Base-by-base conservation (phyloP, 192 early-diverging fungal genomes). In the Linnemannia zychae region DNA sequence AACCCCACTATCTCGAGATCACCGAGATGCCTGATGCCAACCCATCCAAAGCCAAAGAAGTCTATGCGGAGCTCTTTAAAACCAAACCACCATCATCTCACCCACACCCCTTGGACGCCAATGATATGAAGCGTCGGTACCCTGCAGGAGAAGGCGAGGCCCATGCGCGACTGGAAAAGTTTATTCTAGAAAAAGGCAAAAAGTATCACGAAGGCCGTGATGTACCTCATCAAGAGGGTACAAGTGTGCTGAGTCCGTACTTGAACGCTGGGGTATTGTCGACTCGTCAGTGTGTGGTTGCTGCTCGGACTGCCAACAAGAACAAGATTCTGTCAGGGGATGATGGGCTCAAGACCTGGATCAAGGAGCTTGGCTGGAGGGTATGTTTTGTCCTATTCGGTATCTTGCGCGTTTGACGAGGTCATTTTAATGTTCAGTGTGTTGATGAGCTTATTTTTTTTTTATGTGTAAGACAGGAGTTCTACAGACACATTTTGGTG, bases 401-500 rank as follows among this genome's bases (percentile, higher is more conserved):
- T n/a, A n/a, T n/a, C n/a, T n/a, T n/a, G n/a, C n/a, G n/a, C n/a
- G n/a, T n/a, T n/a, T n/a, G n/a, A n/a, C n/a, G n/a, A n/a, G n/a
- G n/a, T n/a, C n/a, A n/a, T n/a, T n/a, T n/a, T n/a, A n/a, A n/a
- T n/a, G n/a, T n/a, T n/a, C n/a, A 0, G 11, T 31, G 4, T 31
- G 28, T 31, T 63, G 11, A 31, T 28, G 12, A n/a, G 24, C 24
- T 31, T 49, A 7, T 22, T 67, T 71, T 65, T 72, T 40, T 46
- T 57, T 18, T 65, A 18, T 44, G 13, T 53, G 22, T 66, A 85
- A 4, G 4, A 36, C 52, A 85, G 83, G 94, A 95, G 49, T 95
- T 95, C 82, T 95, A 95, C 80, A 73, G 88, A n/a, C 81, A 93
- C 71, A 90, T 95, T 16, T 68, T 95, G 15, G 89, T 93, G 18